Evolutionary conservation across 2,329 filamentous ascomycete genomes (phyloP).

Genomic region (Blumeria graminis): DNA sequence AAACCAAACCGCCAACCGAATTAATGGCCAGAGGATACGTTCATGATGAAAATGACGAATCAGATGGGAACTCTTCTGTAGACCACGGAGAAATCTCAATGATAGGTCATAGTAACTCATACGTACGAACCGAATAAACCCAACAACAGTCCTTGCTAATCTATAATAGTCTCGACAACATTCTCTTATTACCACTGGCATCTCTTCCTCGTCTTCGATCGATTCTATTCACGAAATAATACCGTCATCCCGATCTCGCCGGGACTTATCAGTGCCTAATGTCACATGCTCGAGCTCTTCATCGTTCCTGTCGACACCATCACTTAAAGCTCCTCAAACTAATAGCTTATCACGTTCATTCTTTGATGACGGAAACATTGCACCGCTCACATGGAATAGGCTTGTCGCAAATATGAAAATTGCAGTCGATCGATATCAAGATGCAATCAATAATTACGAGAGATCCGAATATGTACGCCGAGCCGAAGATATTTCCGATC

Average conservation of each 20-base stretch:
- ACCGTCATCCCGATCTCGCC: constrained; percentile 30
- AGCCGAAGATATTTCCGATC: constrained; percentile 96
- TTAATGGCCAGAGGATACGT: constrained; percentile 66
- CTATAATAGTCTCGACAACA: constrained; percentile 27
- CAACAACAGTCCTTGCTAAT: constrained; percentile 8
- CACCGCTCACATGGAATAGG: constrained; percentile 67
- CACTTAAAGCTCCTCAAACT: constrained; percentile 13
- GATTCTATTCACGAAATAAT: constrained; percentile 61
- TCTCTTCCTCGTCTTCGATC: constrained; percentile 76
- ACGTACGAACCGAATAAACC: constrained; percentile 25
- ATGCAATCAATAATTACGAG: constrained; percentile 62
- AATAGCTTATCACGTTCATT: constrained; percentile 45
- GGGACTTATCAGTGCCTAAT: constrained; percentile 18
- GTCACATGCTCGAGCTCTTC: background rate
- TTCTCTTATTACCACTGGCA: constrained; percentile 32
- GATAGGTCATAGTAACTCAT: constrained; percentile 41
- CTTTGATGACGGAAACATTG: constrained; percentile 66
- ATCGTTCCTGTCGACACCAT: constrained; percentile 29
- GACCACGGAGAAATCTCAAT: constrained; percentile 54
- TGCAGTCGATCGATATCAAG: constrained; percentile 71
- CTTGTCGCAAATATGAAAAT: constrained; percentile 83
- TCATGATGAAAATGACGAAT: constrained; percentile 76
- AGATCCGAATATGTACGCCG: constrained; percentile 78
- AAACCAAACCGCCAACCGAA: constrained; percentile 72
- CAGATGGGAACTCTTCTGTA: constrained; percentile 63